These are phyloP conservation scores for Botrytis aclada DNA, from an alignment of 2,329 filamentous ascomycete genomes.

Conservation along the genomic window DNA sequence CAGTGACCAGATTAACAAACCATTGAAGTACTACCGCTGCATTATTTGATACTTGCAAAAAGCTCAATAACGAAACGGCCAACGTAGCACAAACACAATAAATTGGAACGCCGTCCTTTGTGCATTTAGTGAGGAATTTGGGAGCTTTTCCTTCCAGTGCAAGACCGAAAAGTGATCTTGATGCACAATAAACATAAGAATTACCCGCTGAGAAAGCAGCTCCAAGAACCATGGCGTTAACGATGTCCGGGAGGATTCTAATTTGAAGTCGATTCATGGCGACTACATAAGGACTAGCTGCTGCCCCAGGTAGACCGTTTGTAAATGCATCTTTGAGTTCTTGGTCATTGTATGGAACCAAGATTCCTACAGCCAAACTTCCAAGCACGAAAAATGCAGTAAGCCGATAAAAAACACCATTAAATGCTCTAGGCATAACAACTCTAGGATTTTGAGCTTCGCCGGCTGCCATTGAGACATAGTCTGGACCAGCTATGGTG, in stretches of 20 bases:
- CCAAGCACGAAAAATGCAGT: conserved; percentile 58
- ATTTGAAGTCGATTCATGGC: conserved; percentile 50
- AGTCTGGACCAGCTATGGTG: conserved; percentile 47
- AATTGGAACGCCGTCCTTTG: conserved; percentile 51
- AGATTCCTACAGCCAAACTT: conserved; percentile 58
- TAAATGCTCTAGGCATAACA: conserved; percentile 57
- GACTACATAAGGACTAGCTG: conserved; percentile 50
- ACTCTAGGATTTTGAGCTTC: conserved; percentile 57
- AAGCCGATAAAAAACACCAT: conserved; percentile 61
- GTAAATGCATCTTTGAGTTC: conserved; percentile 42
- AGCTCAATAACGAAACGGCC: conserved; percentile 56
- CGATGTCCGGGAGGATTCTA: conserved; percentile 48
- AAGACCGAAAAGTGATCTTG: conserved; percentile 51
- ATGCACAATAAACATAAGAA: conserved; percentile 40
- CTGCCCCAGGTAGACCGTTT: conserved; percentile 45
- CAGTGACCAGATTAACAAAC: conserved; percentile 58
- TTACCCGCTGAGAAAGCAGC: conserved; percentile 55
- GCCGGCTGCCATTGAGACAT: conserved; percentile 54
- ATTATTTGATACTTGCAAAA: conserved; percentile 56
- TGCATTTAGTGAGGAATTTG: conserved; percentile 48
- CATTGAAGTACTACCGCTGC: conserved; percentile 58
- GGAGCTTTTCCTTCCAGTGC: conserved; percentile 53
- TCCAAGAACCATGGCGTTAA: conserved; percentile 55
- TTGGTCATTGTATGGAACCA: conserved; percentile 52
- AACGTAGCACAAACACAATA: conserved; percentile 57